phyloP scores from a whole-genome alignment of 345 rosid species.

The Orychophragmus violaceus region DNA sequence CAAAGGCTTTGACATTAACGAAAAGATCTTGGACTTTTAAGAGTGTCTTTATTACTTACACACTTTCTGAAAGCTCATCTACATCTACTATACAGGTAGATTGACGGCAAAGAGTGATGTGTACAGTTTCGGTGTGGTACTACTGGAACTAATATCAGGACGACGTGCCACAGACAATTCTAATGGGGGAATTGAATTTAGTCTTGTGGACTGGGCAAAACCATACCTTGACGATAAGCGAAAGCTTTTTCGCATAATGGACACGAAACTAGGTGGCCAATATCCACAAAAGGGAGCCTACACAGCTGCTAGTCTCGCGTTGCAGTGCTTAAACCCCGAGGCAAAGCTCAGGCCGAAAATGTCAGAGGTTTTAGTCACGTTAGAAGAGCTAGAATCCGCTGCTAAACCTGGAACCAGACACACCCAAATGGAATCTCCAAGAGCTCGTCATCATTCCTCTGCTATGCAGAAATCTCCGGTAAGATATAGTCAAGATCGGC shows the following conservation, averaged over 20 bases:
- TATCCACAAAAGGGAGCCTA: conserved; percentile 84
- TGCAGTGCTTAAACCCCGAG: conserved; percentile 55
- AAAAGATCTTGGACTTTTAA: background rate
- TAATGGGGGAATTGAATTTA: conserved; percentile 74
- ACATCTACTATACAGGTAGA: conserved; percentile 55
- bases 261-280: conserved; percentile 89
- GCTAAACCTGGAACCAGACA: conserved; percentile 18
- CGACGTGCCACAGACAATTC: conserved; percentile 77
- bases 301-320: conserved; percentile 72
- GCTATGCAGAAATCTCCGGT: conserved; percentile 43
- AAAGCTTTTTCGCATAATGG: conserved; percentile 88
- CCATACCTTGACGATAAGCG: conserved; percentile 83
- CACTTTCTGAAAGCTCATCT: background rate
- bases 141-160: conserved; percentile 85
- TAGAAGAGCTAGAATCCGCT: conserved; percentile 51
- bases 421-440: conserved; percentile 29
- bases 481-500: conserved; percentile 41
- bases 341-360: conserved; percentile 78
- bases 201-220: conserved; percentile 89
- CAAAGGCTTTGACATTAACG: background rate
- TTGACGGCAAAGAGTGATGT: conserved; percentile 92
- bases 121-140: conserved; percentile 92
- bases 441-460: conserved; percentile 22
- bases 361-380: conserved; percentile 66
- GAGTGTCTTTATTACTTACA: conserved; percentile 1